Base-by-base conservation (phyloP, 169 alveolate species). In the Babesia gibsoni region DNA sequence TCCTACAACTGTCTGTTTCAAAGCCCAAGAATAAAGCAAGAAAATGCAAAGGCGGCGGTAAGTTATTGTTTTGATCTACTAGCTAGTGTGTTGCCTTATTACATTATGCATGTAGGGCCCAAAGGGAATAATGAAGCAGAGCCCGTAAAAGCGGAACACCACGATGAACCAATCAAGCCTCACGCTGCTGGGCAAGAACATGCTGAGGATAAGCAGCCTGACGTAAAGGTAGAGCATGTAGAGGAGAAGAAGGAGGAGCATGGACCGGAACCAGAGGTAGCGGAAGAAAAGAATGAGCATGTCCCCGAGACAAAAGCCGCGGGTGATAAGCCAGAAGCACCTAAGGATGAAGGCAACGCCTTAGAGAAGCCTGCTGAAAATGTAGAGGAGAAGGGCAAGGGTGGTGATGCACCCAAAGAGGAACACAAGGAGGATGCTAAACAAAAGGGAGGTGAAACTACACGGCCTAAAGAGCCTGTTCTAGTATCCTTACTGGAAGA, bases 1-100 rank as follows among this genome's bases (percentile, higher is more conserved):
- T 58, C 53, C 68, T 58, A 43, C 56, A 58, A 41, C 53, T 58
- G 12, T 23, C 16, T 25, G 68, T 41, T 16, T 52, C 43, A 12
- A 27, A 22, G 35, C 7, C 54, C n/a, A n/a, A 3, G 4, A 23
- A 20, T 16, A 29, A 54, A 22, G 56, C 43, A 12, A 43, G 35
- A 18, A 32, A 16, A 36, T 41, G 42, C 56, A n/a, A 27, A n/a
- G 43, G 54, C 20, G 20, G 41, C 22, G 42, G 68, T 58, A 58
- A 58, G 68, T 58, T 22, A 14, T 9, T 22, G 5, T 6, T 18
- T 18, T 18, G 6, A 0, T 36, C 25, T 23, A 0, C 22, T 32
- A 4, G 43, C 16, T 36, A 41, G 20, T 58, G 68, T 58, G 52
- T 58, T 22, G 3, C 33, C 37, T 6, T 1, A 2, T 10, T 0